Percentiles rank a stretch among this genome's conserved stretches.
phyloP scores from a whole-genome alignment of 2,329 filamentous ascomycete genomes.

The Clonostachys byssicola region DNA sequence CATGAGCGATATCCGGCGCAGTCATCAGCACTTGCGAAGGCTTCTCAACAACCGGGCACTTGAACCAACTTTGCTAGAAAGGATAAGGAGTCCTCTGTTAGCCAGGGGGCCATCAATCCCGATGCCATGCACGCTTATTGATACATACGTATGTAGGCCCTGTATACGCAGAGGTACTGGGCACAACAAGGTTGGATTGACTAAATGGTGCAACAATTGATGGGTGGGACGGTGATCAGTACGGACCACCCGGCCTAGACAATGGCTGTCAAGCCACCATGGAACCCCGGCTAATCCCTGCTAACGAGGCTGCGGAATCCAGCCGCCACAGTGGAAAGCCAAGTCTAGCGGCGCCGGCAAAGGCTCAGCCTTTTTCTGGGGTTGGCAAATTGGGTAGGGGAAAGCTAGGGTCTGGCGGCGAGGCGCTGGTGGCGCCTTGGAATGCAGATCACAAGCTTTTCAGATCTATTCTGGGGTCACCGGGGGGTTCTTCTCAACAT shows the following conservation, averaged over 20 bases:
- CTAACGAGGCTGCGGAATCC: constrained; percentile 9
- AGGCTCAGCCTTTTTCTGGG: constrained; percentile 3
- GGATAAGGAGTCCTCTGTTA: too few relatives aligned
- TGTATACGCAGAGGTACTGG: not conserved
- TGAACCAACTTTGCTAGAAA: too few relatives aligned
- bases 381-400: not conserved
- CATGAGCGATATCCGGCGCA: too few relatives aligned
- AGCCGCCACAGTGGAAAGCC: constrained; percentile 9
- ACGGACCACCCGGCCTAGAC: not conserved
- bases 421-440: too few relatives aligned
- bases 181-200: not conserved
- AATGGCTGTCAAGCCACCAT: too few relatives aligned
- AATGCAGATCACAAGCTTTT: too few relatives aligned
- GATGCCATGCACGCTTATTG: not conserved
- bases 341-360: constrained; percentile 3
- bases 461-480: too few relatives aligned
- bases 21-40: too few relatives aligned
- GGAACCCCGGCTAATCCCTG: not conserved
- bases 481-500: too few relatives aligned
- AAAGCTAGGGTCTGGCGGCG: too few relatives aligned
- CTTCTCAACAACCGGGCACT: too few relatives aligned
- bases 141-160: not conserved
- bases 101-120: not conserved
- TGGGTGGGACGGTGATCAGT: not conserved
- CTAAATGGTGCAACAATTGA: too few relatives aligned